Evolutionary conservation across 2,329 filamentous ascomycete species (phyloP).

Genomic region (Leptographium flavum): DNA sequence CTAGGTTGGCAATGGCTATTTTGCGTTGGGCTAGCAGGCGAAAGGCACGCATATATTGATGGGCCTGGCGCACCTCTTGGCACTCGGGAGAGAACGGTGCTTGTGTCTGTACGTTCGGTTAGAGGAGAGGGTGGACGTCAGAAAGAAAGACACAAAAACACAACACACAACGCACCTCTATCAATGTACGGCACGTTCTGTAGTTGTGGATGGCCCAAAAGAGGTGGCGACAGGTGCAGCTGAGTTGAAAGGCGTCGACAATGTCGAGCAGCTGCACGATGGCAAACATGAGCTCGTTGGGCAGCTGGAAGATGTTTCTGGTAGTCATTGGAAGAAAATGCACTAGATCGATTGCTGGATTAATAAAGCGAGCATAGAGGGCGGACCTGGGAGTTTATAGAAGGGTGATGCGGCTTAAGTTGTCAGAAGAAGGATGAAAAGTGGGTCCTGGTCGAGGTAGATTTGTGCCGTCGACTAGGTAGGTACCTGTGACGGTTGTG

Average conservation of each 20-base stretch:
- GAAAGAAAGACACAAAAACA: too few species aligned
- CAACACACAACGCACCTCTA: constrained; percentile 39
- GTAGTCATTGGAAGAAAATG: too few species aligned
- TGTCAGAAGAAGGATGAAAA: too few species aligned
- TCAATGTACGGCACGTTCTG: constrained; percentile 39
- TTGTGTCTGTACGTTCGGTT: not conserved
- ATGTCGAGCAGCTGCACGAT: constrained; percentile 40
- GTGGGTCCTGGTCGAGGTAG: too few species aligned
- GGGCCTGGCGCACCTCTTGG: not conserved
- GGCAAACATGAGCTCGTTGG: constrained; percentile 50
- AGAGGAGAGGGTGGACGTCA: not conserved
- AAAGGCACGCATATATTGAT: constrained; percentile 36
- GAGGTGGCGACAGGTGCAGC: constrained; percentile 36
- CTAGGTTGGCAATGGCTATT: constrained; percentile 42
- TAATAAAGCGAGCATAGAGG: too few species aligned
- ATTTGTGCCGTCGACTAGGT: too few species aligned
- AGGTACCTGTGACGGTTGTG: too few species aligned
- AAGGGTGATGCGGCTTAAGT: too few species aligned
- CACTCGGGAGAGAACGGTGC: constrained; percentile 2
- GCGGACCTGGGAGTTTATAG: too few species aligned
- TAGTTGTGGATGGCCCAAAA: constrained; percentile 35
- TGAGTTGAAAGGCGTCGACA: constrained; percentile 43
- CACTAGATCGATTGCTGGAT: too few species aligned
- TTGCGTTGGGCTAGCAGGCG: constrained; percentile 45
- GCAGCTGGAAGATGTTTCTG: constrained; percentile 28